phyloP scores from a whole-genome alignment of 805 yeast species.

The Komagataella ulmi region DNA sequence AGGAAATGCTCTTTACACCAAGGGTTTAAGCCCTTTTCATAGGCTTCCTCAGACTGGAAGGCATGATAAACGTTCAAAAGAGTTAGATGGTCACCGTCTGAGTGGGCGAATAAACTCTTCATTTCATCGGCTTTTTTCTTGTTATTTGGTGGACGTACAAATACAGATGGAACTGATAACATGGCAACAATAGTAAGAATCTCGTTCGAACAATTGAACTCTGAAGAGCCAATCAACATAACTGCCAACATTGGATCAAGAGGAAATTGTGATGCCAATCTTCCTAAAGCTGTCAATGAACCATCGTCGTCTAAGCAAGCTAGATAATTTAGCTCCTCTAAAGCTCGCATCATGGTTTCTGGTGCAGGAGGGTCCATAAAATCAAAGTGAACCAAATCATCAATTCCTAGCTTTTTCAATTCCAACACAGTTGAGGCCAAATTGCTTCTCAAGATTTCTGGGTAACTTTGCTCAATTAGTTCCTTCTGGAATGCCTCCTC shows the following conservation, averaged over 20 bases:
- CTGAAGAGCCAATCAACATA: conserved; percentile 79
- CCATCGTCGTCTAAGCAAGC: conserved; percentile 90
- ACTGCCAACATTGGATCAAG: conserved; percentile 93
- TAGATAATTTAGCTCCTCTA: conserved; percentile 86
- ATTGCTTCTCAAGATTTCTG: conserved; percentile 87
- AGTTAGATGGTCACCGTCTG: conserved; percentile 92
- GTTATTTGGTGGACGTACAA: conserved; percentile 83
- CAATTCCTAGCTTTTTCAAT: conserved; percentile 86
- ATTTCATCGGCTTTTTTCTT: conserved; percentile 85
- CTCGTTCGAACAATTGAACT: conserved; percentile 79
- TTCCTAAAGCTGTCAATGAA: conserved; percentile 75
- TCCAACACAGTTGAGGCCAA: conserved; percentile 86
- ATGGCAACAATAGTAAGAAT: conserved; percentile 80
- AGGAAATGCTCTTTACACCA: conserved; percentile 93
- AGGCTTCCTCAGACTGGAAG: conserved; percentile 64
- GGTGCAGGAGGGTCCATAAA: conserved; percentile 99
- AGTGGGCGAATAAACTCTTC: conserved; percentile 78
- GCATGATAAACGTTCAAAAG: conserved; percentile 80
- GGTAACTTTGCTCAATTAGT: conserved; percentile 88
- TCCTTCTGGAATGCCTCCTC: conserved; percentile 95
- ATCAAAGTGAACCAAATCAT: conserved; percentile 94
- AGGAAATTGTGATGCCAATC: conserved; percentile 87
- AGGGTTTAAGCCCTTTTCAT: conserved; percentile 46
- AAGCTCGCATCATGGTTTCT: conserved; percentile 98
- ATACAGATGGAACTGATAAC: conserved; percentile 87